Evolutionary conservation across 352 stramenopile species (phyloP).

Genomic region (Phytophthora nicotianae): DNA sequence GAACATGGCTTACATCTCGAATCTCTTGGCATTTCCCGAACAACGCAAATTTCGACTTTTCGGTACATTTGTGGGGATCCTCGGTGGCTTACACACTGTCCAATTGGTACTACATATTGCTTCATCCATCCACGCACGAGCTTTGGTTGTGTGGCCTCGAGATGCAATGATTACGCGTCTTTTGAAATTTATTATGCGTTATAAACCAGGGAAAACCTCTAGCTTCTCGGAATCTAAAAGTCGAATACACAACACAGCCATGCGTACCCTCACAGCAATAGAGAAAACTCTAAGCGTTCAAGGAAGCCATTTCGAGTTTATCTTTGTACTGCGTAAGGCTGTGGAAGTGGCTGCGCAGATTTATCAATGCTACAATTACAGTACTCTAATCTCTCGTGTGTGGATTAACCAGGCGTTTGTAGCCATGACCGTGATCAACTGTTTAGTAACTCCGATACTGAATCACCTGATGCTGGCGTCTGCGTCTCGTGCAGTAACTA

Average conservation of each 20-base stretch:
- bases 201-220: neutral
- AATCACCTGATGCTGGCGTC: conserved; percentile 4
- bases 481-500: neutral
- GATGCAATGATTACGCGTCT: neutral
- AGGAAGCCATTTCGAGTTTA: conserved; percentile 2
- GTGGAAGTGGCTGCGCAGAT: conserved; percentile 4
- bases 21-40: conserved; percentile 3
- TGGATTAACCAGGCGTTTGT: conserved; percentile 9
- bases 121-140: neutral
- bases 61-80: neutral
- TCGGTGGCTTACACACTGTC: neutral
- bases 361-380: conserved; percentile 8
- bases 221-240: neutral
- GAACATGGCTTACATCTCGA: neutral
- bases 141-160: conserved; percentile 2
- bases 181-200: neutral
- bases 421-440: conserved; percentile 3
- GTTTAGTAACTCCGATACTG: neutral
- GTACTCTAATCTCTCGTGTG: conserved; percentile 1
- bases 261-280: neutral
- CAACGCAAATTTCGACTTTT: conserved; percentile 6
- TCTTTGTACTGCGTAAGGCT: conserved; percentile 1
- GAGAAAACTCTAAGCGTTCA: conserved; percentile 6
- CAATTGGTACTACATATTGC: conserved; percentile 1
- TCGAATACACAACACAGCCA: neutral